Percentiles rank a stretch among this genome's conserved stretches.
These are phyloP conservation scores for Dactylorhiza incarnata DNA, from an alignment of 106 monocot species.

Conservation along the genomic window DNA sequence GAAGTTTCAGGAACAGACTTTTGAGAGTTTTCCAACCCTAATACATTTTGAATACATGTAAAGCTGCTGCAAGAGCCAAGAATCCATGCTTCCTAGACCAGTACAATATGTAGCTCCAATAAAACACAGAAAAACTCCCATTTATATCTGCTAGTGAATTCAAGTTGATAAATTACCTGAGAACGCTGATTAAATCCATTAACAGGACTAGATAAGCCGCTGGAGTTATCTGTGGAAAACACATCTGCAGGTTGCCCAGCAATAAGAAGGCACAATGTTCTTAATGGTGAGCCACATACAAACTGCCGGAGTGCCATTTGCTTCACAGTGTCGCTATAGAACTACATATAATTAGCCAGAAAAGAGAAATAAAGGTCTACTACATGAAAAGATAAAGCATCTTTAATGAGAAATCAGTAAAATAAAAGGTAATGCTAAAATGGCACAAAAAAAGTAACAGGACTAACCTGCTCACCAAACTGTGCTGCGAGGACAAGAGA, in stretches of 20 bases:
- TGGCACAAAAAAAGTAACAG: conserved; percentile 1
- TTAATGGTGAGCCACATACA: conserved; percentile 77
- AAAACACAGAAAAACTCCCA: background rate
- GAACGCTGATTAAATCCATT: conserved; percentile 32
- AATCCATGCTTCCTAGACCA: no score
- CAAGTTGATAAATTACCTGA: conserved; percentile 34
- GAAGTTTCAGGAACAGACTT: no score
- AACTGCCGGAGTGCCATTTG: conserved; percentile 89
- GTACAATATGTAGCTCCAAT: background rate
- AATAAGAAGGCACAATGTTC: conserved; percentile 91
- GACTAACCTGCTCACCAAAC: conserved; percentile 80
- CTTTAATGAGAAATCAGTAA: background rate
- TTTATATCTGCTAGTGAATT: background rate
- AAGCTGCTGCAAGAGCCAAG: no score
- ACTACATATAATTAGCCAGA: conserved; percentile 37
- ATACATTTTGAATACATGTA: no score
- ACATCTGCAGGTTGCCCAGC: conserved; percentile 94
- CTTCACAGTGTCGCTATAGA: conserved; percentile 94
- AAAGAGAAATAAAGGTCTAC: background rate
- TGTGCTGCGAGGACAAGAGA: conserved; percentile 94
- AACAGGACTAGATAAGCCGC: conserved; percentile 20
- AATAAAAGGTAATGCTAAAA: background rate
- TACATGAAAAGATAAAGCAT: background rate
- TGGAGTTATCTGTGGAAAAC: conserved; percentile 45
- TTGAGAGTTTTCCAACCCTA: no score